Conservation (phyloP, 352 stramenopile genomes). For the Phytopythium boreale region DNA sequence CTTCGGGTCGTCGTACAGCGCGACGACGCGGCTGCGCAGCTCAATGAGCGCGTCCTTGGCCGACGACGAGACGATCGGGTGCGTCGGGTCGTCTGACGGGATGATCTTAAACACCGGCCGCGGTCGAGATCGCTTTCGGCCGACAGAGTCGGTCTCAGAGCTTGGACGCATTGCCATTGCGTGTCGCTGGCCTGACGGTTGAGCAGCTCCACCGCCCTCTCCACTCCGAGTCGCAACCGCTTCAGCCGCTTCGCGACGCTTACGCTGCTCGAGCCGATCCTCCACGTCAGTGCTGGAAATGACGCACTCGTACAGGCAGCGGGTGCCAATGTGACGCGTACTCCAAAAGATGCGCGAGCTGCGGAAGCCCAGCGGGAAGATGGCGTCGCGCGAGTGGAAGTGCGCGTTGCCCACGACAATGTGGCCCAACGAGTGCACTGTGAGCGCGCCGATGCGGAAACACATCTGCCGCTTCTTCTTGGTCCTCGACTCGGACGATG, state of each 20-base stretch:
- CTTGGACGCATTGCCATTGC: background rate
- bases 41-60: conserved; percentile 71
- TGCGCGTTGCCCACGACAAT: conserved; percentile 72
- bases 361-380: conserved; percentile 89
- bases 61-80: conserved; percentile 61
- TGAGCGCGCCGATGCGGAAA: conserved; percentile 75
- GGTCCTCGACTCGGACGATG: conserved; percentile 30
- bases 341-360: conserved; percentile 95
- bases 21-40: conserved; percentile 65
- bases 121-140: conserved; percentile 17
- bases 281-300: conserved; percentile 81
- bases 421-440: conserved; percentile 76
- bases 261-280: conserved; percentile 25
- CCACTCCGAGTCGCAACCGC: background rate
- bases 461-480: conserved; percentile 47
- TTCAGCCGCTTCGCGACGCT: conserved; percentile 13
- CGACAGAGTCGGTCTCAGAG: background rate
- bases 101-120: conserved; percentile 75
- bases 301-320: conserved; percentile 91
- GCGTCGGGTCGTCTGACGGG: conserved; percentile 58
- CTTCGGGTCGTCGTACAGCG: conserved; percentile 65
- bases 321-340: conserved; percentile 31
- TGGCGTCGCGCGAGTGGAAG: conserved; percentile 86
- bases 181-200: background rate
- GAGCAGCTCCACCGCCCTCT: conserved; percentile 7